A percentile compares a stretch with the other conserved stretches of the same genome.
Conservation (phyloP, 2,329 filamentous ascomycete genomes). For the Colletotrichum lindemuthianum region DNA sequence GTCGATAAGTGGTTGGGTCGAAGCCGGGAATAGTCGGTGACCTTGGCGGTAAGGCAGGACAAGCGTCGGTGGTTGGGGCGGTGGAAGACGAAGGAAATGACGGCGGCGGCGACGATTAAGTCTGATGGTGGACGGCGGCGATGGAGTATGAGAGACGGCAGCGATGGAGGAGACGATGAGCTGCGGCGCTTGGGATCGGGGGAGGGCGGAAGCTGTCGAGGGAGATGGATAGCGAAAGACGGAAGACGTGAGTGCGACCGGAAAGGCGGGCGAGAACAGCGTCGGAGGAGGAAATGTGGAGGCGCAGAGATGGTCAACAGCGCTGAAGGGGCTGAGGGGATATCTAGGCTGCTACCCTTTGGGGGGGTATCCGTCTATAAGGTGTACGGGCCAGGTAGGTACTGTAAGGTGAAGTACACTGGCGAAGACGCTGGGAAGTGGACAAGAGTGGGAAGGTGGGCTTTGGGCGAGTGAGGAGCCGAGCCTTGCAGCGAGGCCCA, state of each 20-base stretch:
- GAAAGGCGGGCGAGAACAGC: constrained; percentile 34
- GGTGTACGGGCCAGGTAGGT: too few species aligned
- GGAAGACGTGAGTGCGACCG: constrained; percentile 34
- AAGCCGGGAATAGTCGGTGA: constrained; percentile 14
- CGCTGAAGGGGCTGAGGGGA: constrained; percentile 12
- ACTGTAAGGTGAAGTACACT: background rate
- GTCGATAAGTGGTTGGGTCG: background rate
- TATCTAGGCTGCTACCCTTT: constrained; percentile 4
- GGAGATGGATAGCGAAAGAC: constrained; percentile 35
- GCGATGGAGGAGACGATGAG: constrained; percentile 29
- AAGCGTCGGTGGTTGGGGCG: constrained; percentile 6
- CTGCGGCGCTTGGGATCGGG: constrained; percentile 20
- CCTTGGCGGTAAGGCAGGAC: constrained; percentile 20
- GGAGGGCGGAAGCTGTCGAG: constrained; percentile 32
- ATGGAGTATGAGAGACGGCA: constrained; percentile 12
- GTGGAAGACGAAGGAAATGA: constrained; percentile 1
- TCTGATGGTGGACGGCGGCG: background rate
- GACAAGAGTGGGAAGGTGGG: background rate
- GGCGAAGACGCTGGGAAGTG: background rate
- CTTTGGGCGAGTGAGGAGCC: constrained; percentile 22
- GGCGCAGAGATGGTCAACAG: constrained; percentile 32
- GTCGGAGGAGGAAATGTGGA: constrained; percentile 36
- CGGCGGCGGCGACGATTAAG: constrained; percentile 2
- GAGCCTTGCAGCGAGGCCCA: constrained; percentile 28
- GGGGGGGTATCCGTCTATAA: too few species aligned